Conservation (phyloP, 2,329 filamentous ascomycete genomes). For the Colletotrichum trifolii region DNA sequence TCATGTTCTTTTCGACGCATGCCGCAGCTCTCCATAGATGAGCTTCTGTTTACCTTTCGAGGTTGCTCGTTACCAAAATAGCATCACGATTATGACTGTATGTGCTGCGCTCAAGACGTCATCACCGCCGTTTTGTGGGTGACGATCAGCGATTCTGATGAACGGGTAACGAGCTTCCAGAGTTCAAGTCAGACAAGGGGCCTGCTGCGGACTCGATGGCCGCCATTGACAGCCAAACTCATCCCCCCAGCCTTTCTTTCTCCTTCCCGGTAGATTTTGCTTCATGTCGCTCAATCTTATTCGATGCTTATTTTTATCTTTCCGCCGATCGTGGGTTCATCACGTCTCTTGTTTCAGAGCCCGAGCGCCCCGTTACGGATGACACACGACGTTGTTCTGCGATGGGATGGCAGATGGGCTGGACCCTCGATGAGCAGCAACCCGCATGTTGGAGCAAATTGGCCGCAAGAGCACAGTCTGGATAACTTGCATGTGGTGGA, state of each 20-base stretch:
- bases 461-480: too few relatives aligned
- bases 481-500: not conserved
- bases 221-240: not conserved
- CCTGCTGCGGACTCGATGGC: too few relatives aligned
- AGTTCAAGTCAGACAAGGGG: not conserved
- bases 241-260: slow-evolving; percentile 8
- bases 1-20: not conserved
- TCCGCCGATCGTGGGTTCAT: not conserved
- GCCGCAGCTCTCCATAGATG: too few relatives aligned
- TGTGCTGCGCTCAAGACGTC: slow-evolving; percentile 12
- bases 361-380: slow-evolving; percentile 13
- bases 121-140: not conserved
- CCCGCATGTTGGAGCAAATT: too few relatives aligned
- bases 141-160: slow-evolving; percentile 1
- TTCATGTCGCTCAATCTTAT: slow-evolving; percentile 21
- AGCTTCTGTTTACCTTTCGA: not conserved
- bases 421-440: too few relatives aligned
- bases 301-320: not conserved
- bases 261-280: not conserved
- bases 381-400: slow-evolving; percentile 4
- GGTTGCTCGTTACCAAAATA: slow-evolving; percentile 12
- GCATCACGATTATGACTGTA: not conserved
- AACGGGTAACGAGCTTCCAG: not conserved
- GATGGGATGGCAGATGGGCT: not conserved
- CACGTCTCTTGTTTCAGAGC: slow-evolving; percentile 12